Conservation (phyloP, 768 basidiomycete species). For the Pisolithus sp. region DNA sequence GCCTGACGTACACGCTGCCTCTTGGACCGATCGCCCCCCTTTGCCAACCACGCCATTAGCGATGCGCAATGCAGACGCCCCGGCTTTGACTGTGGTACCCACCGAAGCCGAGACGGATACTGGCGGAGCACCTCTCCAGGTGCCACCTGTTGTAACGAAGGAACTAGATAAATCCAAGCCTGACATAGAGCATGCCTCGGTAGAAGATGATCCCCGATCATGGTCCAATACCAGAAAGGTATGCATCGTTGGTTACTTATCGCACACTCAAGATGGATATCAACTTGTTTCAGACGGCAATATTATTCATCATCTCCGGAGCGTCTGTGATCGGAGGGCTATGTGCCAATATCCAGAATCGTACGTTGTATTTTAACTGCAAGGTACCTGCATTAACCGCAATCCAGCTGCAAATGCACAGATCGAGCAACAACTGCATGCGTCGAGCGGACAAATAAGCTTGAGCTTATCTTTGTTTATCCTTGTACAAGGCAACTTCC, state of each 20-base stretch:
- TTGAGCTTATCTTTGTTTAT: slow-evolving; percentile 68
- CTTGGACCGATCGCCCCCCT: too few relatives aligned
- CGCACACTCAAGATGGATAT: neutral
- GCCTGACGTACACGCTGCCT: slow-evolving; percentile 20
- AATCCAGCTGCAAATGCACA: slow-evolving; percentile 56
- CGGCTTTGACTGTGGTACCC: neutral
- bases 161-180: slow-evolving; percentile 4
- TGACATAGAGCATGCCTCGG: slow-evolving; percentile 36
- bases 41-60: too few relatives aligned
- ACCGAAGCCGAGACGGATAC: neutral
- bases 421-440: slow-evolving; percentile 56
- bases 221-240: slow-evolving; percentile 60
- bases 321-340: slow-evolving; percentile 27
- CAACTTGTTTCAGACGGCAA: slow-evolving; percentile 8
- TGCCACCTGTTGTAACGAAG: neutral
- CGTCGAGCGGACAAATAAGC: slow-evolving; percentile 58
- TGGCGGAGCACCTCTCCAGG: neutral
- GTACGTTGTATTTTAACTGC: slow-evolving; percentile 6
- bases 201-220: slow-evolving; percentile 55
- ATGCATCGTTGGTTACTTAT: neutral
- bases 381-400: neutral
- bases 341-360: slow-evolving; percentile 24
- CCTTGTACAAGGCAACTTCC: slow-evolving; percentile 55
- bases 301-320: slow-evolving; percentile 19
- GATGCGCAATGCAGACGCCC: neutral